phyloP scores from a whole-genome alignment of 2,329 filamentous ascomycete species.

The Colletotrichum falcatum region DNA sequence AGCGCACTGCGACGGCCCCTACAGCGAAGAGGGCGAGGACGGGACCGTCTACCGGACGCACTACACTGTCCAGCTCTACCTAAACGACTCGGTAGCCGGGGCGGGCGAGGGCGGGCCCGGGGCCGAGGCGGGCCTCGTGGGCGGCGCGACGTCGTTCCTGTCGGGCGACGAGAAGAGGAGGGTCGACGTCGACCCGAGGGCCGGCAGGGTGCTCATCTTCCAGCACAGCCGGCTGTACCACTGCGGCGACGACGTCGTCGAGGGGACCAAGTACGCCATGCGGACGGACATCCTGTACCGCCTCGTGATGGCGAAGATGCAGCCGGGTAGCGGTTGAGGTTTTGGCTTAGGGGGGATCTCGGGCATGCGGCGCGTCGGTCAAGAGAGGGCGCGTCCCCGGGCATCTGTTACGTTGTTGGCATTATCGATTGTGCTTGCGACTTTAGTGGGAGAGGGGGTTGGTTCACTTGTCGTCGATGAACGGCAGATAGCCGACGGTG shows the following conservation, averaged over 20 bases:
- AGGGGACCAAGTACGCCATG: conserved; percentile 68
- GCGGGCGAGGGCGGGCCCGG: conserved; percentile 46
- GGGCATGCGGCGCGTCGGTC: neutral
- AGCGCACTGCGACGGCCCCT: conserved; percentile 77
- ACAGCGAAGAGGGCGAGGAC: conserved; percentile 63
- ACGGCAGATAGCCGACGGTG: no score
- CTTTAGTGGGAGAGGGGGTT: no score
- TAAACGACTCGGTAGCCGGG: conserved; percentile 61
- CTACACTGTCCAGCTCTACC: conserved; percentile 68
- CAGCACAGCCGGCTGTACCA: conserved; percentile 66
- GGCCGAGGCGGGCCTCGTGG: conserved; percentile 53
- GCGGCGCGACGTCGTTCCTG: conserved; percentile 68
- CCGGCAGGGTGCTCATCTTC: conserved; percentile 70
- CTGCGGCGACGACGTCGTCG: conserved; percentile 63
- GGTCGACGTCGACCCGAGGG: conserved; percentile 66
- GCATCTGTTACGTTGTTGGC: no score
- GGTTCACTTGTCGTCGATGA: no score
- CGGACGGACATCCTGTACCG: conserved; percentile 66
- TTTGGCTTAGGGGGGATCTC: neutral
- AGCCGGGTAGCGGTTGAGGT: neutral
- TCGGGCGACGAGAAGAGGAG: conserved; percentile 56
- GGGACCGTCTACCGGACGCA: conserved; percentile 58
- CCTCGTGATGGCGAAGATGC: conserved; percentile 10
- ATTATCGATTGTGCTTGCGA: neutral
- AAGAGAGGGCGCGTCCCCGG: neutral